These are phyloP conservation scores for Buxus sempervirens DNA, from an alignment of 164 flowering plant species.

Conservation along the genomic window DNA sequence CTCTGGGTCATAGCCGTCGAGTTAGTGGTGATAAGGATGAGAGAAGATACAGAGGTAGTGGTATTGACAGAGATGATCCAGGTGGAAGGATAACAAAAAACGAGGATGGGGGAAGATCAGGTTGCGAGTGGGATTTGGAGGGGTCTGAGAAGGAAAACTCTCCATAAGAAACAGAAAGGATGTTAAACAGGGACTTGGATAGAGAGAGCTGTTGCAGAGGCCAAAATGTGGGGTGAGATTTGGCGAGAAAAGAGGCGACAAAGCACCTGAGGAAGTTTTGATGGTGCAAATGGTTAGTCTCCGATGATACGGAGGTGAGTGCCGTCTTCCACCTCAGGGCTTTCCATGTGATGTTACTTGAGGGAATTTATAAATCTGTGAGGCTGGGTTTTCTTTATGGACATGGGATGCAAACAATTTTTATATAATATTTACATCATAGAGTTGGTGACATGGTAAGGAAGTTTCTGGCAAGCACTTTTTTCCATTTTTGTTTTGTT, in stretches of 20 bases:
- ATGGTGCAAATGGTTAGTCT: background rate
- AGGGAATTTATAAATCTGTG: background rate
- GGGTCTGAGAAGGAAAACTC: constrained; percentile 26
- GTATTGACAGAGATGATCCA: constrained; percentile 31
- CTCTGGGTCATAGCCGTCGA: constrained; percentile 22
- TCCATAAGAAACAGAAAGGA: constrained; percentile 7
- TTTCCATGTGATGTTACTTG: background rate
- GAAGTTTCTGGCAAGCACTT: background rate
- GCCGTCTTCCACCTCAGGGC: background rate
- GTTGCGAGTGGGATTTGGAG: constrained; percentile 11
- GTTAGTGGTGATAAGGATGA: constrained; percentile 35
- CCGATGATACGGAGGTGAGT: background rate
- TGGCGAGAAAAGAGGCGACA: background rate
- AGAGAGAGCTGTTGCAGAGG: background rate
- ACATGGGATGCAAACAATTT: background rate
- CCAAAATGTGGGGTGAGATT: background rate
- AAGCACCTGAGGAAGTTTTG: background rate
- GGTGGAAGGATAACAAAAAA: constrained; percentile 28
- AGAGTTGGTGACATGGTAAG: background rate
- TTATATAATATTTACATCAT: too few species aligned
- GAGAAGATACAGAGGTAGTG: constrained; percentile 17
- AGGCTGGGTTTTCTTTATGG: background rate
- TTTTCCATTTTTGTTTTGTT: too few species aligned
- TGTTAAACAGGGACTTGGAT: constrained; percentile 19
- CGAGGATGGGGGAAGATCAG: background rate